These are phyloP conservation scores for Kandelia obovata DNA, from an alignment of 345 rosid species.

Conservation along the genomic window DNA sequence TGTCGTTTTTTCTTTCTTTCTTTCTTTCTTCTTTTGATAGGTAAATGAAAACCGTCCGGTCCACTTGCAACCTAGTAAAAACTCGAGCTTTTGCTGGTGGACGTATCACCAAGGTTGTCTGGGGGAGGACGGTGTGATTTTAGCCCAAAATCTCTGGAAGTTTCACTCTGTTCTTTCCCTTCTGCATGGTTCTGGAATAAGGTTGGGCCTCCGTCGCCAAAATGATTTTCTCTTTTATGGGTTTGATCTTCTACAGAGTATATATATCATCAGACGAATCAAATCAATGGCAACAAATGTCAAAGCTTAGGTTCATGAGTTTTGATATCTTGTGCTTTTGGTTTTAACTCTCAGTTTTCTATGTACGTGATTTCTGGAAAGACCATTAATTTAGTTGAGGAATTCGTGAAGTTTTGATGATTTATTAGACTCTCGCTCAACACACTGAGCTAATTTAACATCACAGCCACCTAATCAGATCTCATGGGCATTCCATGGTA, in stretches of 20 bases:
- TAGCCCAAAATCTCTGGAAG: too few relatives aligned
- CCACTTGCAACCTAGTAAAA: too few relatives aligned
- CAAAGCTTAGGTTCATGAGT: background rate
- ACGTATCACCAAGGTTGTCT: background rate
- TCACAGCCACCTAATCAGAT: too few relatives aligned
- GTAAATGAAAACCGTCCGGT: too few relatives aligned
- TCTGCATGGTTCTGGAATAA: background rate
- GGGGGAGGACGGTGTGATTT: background rate
- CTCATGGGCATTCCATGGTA: too few relatives aligned
- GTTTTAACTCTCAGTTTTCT: background rate
- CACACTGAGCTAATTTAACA: too few relatives aligned
- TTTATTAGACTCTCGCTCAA: background rate
- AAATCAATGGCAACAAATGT: slow-evolving; percentile 7
- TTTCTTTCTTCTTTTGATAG: too few relatives aligned
- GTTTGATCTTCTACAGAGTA: slow-evolving; percentile 3
- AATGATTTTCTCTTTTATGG: background rate
- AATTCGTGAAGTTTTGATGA: too few relatives aligned
- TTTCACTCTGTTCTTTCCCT: background rate
- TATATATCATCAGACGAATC: background rate
- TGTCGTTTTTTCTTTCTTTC: background rate
- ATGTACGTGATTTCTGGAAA: background rate
- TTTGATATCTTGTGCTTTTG: background rate
- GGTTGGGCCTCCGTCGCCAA: background rate
- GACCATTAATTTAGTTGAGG: too few relatives aligned
- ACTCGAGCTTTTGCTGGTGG: too few relatives aligned